A percentile compares a stretch with the other conserved stretches of the same genome.
phyloP scores from a whole-genome alignment of 2,329 filamentous ascomycete genomes.

The Cercospora sp. region DNA sequence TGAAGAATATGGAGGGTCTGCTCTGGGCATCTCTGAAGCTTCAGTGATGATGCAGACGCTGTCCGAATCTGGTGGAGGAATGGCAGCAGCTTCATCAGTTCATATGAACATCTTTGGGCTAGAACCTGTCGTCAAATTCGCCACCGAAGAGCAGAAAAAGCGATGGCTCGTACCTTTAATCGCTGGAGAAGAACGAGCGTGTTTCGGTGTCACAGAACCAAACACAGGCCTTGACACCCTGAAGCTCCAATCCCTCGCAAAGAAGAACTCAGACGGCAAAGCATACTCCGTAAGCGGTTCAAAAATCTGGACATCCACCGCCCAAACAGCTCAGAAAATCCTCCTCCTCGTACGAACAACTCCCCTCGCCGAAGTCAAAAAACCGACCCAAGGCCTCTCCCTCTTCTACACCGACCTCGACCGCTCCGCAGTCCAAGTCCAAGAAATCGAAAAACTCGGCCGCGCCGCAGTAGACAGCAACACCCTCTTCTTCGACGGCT shows the following conservation, averaged over 20 bases:
- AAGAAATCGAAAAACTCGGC: constrained; percentile 51
- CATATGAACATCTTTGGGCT: constrained; percentile 54
- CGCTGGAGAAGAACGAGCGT: constrained; percentile 44
- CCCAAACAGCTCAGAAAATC: constrained; percentile 48
- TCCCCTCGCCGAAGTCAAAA: constrained; percentile 44
- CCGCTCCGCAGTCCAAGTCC: constrained; percentile 40
- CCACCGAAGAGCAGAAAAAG: constrained; percentile 45
- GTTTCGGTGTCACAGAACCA: constrained; percentile 67
- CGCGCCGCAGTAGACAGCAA: constrained; percentile 49
- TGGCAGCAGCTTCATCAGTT: constrained; percentile 46
- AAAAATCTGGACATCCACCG: constrained; percentile 51
- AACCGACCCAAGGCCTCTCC: constrained; percentile 46
- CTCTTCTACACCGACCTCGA: constrained; percentile 50
- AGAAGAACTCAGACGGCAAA: constrained; percentile 36
- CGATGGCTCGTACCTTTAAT: constrained; percentile 45
- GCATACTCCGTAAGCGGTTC: constrained; percentile 43
- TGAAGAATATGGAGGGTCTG: constrained; percentile 44
- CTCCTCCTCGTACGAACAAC: constrained; percentile 48
- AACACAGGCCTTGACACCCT: constrained; percentile 45
- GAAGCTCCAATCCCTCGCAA: constrained; percentile 43
- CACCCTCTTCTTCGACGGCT: constrained; percentile 47
- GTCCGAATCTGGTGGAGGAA: constrained; percentile 47
- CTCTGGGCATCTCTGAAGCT: constrained; percentile 46
- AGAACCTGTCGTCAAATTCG: constrained; percentile 49
- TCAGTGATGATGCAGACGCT: constrained; percentile 53